Conservation (phyloP, 2,329 filamentous ascomycete species). For the Pleurostoma richardsiae region DNA sequence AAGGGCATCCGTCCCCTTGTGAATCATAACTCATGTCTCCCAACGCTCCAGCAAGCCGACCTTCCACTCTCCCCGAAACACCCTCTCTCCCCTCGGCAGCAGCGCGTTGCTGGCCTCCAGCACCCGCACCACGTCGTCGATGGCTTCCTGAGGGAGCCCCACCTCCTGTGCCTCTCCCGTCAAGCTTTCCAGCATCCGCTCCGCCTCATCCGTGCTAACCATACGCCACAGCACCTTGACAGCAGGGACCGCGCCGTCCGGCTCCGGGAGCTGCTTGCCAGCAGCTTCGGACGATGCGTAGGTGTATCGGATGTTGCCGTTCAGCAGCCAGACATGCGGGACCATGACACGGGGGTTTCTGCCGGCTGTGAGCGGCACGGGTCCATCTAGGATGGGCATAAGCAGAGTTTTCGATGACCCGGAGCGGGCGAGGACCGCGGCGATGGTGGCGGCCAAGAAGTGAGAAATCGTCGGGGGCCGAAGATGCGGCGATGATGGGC, state of each 20-base stretch:
- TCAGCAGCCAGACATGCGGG: slow-evolving; percentile 52
- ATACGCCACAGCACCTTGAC: slow-evolving; percentile 49
- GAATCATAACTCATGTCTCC: slow-evolving; percentile 2
- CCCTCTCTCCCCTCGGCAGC: slow-evolving; percentile 50
- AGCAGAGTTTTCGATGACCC: slow-evolving; percentile 54
- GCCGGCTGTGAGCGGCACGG: not conserved
- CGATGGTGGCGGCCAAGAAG: slow-evolving; percentile 47
- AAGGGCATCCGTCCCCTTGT: too few relatives aligned
- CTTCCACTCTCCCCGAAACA: slow-evolving; percentile 57
- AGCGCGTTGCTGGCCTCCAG: slow-evolving; percentile 44
- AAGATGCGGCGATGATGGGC: too few relatives aligned
- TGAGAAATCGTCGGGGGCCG: slow-evolving; percentile 34
- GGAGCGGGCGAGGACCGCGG: slow-evolving; percentile 49
- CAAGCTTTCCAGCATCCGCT: slow-evolving; percentile 43
- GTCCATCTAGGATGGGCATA: slow-evolving; percentile 26
- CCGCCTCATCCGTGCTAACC: slow-evolving; percentile 36
- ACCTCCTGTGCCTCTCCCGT: slow-evolving; percentile 56
- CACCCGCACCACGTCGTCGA: slow-evolving; percentile 33
- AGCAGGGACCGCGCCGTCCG: slow-evolving; percentile 25
- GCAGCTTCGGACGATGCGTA: slow-evolving; percentile 24
- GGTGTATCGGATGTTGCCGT: slow-evolving; percentile 47
- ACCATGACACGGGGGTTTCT: slow-evolving; percentile 11
- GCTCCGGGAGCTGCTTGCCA: not conserved
- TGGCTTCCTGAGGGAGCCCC: slow-evolving; percentile 44
- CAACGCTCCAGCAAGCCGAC: slow-evolving; percentile 59